Evolutionary conservation across 371 early-diverging fungal genomes (phyloP), one percentile per base, ranked within the genome.

Genomic region (Actinomortierella ambigua): DNA sequence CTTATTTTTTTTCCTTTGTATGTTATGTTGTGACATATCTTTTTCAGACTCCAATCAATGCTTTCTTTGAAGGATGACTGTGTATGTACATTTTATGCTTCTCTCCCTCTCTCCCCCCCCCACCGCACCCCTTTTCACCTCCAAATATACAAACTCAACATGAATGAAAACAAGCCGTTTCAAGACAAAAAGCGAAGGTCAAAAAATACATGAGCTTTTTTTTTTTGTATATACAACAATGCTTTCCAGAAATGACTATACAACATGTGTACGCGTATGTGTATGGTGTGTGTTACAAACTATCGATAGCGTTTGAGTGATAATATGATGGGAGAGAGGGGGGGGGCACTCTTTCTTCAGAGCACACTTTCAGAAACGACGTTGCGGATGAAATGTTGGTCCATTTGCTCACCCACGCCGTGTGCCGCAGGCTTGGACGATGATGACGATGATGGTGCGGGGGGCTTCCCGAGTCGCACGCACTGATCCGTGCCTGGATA

Each of bases 401-500:
- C 69, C 63, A 60, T 57, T 29, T 59, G 51, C 1, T 51, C 22
- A 3, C 26, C 52, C 2, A 52, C 20, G 22, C n/a, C 50, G 29
- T 43, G n/a, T 39, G 20, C 20, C 23, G 13, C 50, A 7, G 15
- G 20, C 34, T 40, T 28, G 29, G 55, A 24, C 24, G 15, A 1
- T 34, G 23, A 8, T 44, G 3, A 2, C 26, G 27, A 26, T 50
- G 51, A 27, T 28, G 2, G 17, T n/a, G 20, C 28, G 2, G 23
- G 4, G 11, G 51, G 22, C 1, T 15, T n/a, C n/a, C 24, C 51
- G 46, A 69, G 39, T 17, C 48, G 57, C 20, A 78, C 77, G n/a
- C 75, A 75, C 64, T 91, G 92, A 34, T 88, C 90, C 0, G 76
- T 80, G 9, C 85, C 90, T 15, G 87, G 87, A 57, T 82, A 92